Evolutionary conservation across 176 grass and related monocot species (phyloP).

Genomic region (Luzula sylvatica): DNA sequence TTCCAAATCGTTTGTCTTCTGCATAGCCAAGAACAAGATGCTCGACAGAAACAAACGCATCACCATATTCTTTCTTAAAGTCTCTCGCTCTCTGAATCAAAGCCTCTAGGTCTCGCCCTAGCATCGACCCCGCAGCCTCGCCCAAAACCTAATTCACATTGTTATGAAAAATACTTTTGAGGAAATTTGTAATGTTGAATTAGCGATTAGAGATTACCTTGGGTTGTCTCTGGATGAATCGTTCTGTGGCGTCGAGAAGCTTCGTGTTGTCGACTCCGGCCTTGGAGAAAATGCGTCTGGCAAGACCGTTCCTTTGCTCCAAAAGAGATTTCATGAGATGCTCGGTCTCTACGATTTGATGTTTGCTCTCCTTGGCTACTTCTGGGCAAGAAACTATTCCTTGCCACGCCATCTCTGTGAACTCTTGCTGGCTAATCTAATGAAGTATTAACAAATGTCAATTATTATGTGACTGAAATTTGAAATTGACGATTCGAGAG

Average conservation of each 20-base stretch:
- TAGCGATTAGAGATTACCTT: conserved; percentile 36
- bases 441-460: not conserved
- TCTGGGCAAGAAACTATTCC: conserved; percentile 69
- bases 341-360: conserved; percentile 96
- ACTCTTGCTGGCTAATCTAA: conserved; percentile 98
- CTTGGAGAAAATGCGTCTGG: conserved; percentile 90
- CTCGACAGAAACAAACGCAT: conserved; percentile 92
- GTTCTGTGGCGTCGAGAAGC: conserved; percentile 87
- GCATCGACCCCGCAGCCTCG: conserved; percentile 85
- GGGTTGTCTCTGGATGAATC: conserved; percentile 87
- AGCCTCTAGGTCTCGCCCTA: conserved; percentile 86
- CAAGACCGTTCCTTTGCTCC: conserved; percentile 96
- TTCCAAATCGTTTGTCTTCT: conserved; percentile 85
- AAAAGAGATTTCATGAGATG: conserved; percentile 92
- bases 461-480: not conserved
- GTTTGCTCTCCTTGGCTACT: conserved; percentile 88
- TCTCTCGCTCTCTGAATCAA: conserved; percentile 80
- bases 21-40: conserved; percentile 85
- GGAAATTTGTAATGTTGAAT: not conserved
- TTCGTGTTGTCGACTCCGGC: conserved; percentile 81
- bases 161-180: no score
- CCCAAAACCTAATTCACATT: conserved; percentile 50
- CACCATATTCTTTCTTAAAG: conserved; percentile 83
- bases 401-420: conserved; percentile 98
- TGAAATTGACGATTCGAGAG: not conserved